A percentile compares a stretch with the other conserved stretches of the same genome.
These are phyloP conservation scores for Cystobasidium tubakii DNA, from an alignment of 768 basidiomycete genomes.

Conservation along the genomic window DNA sequence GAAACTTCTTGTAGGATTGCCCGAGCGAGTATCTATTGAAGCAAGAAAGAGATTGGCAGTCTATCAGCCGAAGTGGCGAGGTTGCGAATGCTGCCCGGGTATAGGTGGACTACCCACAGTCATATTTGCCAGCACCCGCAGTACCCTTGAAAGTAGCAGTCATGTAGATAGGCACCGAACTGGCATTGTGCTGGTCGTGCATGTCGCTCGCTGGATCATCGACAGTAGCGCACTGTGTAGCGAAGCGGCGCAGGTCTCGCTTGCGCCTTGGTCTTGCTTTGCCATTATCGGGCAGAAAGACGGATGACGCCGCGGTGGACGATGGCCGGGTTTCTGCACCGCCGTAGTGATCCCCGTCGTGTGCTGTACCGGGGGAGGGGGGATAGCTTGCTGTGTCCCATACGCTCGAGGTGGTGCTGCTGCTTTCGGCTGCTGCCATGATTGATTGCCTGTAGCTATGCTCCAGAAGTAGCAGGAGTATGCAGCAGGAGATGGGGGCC, in stretches of 20 bases:
- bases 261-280: constrained; percentile 6
- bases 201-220: constrained; percentile 69
- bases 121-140: constrained; percentile 4
- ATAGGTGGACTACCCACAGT: constrained; percentile 7
- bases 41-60: background rate
- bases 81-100: no score
- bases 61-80: background rate
- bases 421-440: background rate
- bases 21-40: constrained; percentile 64
- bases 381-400: constrained; percentile 16
- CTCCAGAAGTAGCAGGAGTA: no score
- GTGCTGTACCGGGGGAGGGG: constrained; percentile 4
- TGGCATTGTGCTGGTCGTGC: constrained; percentile 92
- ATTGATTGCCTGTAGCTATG: background rate
- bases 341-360: background rate
- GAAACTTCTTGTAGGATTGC: constrained; percentile 92
- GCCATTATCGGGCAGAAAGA: constrained; percentile 20
- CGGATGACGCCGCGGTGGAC: constrained; percentile 19
- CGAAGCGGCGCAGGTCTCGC: constrained; percentile 6
- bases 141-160: constrained; percentile 94
- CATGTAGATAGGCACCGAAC: constrained; percentile 95
- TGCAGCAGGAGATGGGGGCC: no score
- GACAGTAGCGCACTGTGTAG: constrained; percentile 61
- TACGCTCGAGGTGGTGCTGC: background rate
- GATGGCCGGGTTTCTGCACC: background rate